Evolutionary conservation across 169 alveolate species (phyloP).

Genomic region (Plasmodium berghei): DNA sequence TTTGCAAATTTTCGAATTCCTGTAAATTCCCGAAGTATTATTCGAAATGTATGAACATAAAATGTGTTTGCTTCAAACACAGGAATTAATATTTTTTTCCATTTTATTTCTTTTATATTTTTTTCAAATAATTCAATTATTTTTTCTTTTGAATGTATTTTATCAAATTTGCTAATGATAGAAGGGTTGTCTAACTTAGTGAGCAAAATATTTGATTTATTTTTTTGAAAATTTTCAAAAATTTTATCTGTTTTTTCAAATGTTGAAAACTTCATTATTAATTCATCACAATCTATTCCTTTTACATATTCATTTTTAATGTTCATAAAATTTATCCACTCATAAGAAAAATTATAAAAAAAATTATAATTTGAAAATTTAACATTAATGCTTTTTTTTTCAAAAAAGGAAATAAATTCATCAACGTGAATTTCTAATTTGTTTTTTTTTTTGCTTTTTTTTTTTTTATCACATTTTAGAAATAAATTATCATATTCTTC

Average conservation of each 20-base stretch:
- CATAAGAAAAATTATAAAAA: conserved; percentile 46
- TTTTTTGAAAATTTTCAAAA: neutral
- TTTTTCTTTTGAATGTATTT: conserved; percentile 19
- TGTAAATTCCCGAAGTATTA: conserved; percentile 44
- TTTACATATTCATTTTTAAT: conserved; percentile 16
- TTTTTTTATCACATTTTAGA: neutral
- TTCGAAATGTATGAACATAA: conserved; percentile 31
- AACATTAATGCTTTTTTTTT: conserved; percentile 11
- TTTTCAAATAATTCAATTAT: conserved; percentile 33
- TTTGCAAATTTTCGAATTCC: conserved; percentile 23
- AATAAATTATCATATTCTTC: conserved; percentile 7
- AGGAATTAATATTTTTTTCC: conserved; percentile 51
- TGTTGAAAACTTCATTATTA: neutral
- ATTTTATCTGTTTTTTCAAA: neutral
- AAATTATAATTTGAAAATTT: conserved; percentile 42
- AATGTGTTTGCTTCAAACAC: conserved; percentile 30
- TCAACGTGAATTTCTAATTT: conserved; percentile 13
- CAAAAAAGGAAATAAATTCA: conserved; percentile 35
- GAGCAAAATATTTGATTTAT: too few species aligned
- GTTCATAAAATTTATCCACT: conserved; percentile 60
- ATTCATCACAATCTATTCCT: conserved; percentile 1
- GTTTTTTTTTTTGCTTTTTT: neutral
- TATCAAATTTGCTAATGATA: neutral
- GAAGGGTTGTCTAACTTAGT: too few species aligned
- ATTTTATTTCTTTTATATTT: conserved; percentile 35